Evolutionary conservation across 805 yeast genomes (phyloP).

Genomic region (Barnettozyma siamensis): DNA sequence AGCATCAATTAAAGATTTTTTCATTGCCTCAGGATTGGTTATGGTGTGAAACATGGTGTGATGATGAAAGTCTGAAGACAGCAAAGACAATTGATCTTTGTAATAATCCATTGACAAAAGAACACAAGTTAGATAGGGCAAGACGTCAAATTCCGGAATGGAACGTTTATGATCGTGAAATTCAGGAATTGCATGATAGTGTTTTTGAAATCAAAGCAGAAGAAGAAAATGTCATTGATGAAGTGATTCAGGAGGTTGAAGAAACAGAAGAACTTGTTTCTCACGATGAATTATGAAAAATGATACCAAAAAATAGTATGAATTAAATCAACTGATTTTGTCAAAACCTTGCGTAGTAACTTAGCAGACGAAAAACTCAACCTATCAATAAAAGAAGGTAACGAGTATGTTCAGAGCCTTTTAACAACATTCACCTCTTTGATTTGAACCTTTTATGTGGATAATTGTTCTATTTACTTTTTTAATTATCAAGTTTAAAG

Average conservation of each 20-base stretch:
- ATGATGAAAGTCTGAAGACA: constrained; percentile 47
- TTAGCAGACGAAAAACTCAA: too few relatives aligned
- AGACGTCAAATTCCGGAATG: constrained; percentile 76
- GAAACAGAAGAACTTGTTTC: not conserved
- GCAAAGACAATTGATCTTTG: constrained; percentile 84
- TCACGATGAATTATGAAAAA: constrained; percentile 7
- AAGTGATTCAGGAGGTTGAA: not conserved
- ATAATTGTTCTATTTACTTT: too few relatives aligned
- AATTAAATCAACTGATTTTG: too few relatives aligned
- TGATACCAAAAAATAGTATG: not conserved
- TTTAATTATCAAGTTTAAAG: too few relatives aligned
- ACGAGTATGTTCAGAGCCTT: too few relatives aligned
- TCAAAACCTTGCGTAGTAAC: too few relatives aligned
- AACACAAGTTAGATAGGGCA: constrained; percentile 71
- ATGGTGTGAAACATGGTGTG: constrained; percentile 94
- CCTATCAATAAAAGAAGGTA: too few relatives aligned
- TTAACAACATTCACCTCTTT: too few relatives aligned
- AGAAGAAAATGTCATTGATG: constrained; percentile 2
- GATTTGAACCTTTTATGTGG: too few relatives aligned
- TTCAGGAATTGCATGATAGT: constrained; percentile 28
- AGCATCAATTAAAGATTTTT: constrained; percentile 56
- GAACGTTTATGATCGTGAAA: constrained; percentile 56
- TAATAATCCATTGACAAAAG: constrained; percentile 78
- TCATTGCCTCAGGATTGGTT: constrained; percentile 81
- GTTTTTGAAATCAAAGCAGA: constrained; percentile 7